These are phyloP conservation scores for Dactylellina cionopaga DNA, from an alignment of 2,329 filamentous ascomycete species.

Conservation along the genomic window DNA sequence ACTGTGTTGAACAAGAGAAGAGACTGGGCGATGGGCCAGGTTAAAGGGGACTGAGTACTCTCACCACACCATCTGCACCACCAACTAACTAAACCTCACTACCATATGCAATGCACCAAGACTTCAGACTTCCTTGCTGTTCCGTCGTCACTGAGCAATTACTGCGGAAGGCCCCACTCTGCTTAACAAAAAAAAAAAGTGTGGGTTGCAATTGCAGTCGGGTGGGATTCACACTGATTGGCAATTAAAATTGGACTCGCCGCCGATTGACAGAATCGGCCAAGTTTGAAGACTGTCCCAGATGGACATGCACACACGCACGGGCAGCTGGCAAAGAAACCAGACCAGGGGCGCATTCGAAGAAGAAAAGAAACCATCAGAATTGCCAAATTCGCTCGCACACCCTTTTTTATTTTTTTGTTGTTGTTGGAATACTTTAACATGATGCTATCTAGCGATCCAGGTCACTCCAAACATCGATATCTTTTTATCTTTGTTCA, in stretches of 20 bases:
- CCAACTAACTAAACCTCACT: background rate
- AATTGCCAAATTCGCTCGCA: background rate
- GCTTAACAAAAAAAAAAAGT: conserved; percentile 13
- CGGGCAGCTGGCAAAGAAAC: conserved; percentile 47
- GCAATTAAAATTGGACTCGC: conserved; percentile 52
- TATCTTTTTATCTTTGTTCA: conserved; percentile 1
- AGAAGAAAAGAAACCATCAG: conserved; percentile 15
- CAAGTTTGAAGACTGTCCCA: conserved; percentile 16
- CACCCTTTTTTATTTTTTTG: no score
- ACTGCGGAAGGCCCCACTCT: conserved; percentile 31
- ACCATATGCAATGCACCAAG: background rate
- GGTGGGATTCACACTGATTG: conserved; percentile 43
- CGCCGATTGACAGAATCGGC: conserved; percentile 42
- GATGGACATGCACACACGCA: conserved; percentile 15
- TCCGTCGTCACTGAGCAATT: no score
- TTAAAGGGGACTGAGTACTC: conserved; percentile 32
- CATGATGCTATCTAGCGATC: conserved; percentile 7
- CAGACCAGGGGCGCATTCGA: conserved; percentile 12
- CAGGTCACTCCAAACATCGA: background rate
- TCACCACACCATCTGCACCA: background rate
- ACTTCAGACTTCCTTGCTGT: background rate
- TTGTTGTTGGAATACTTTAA: no score
- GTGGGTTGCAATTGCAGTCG: conserved; percentile 32
- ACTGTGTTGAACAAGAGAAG: conserved; percentile 6
- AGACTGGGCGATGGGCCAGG: conserved; percentile 21